Evolutionary conservation across 2,329 filamentous ascomycete species (phyloP), one percentile per base, ranked within the genome.

Genomic region (Thelonectria rubi): DNA sequence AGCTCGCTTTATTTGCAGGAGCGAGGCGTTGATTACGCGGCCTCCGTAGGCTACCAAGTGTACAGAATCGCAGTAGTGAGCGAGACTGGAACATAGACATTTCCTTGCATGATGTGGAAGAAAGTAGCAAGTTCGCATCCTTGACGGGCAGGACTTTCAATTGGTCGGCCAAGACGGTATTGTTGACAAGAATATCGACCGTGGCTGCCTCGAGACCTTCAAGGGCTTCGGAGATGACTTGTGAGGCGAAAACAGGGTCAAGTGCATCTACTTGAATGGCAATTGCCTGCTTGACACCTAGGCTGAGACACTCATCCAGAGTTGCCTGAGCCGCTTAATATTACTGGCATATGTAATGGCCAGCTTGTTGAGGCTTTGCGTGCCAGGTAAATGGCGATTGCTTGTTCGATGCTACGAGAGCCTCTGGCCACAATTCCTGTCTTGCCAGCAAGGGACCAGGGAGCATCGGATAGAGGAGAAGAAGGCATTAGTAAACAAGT

Each of bases 361-460:
- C n/a, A 62, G 24, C 12, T 58, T 58, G 7, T 17, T 24, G 10
- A 62, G 24, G 2, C 59, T 39, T 62, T 62, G 15, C 48, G 54
- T 6, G 59, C 49, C 3, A 62, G 34, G 6, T 62, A 54, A 18
- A 62, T 48, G 2, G 59, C 59, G 14, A 49, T 62, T 15, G 59
- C 53, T 24, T 43, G 47, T 12, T 48, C 58, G 18, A 61, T 61
- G 17, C 58, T 54, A 5, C 58, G 53, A 32, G 58, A 61, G 15
- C 32, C 53, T 5, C 58, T 54, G 12, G 58, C 58, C 12, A 61
- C 48, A 20, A 61, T 42, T 9, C 53, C 58, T 12, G 58, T 58
- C 58, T 61, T 61, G 18, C 49, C 54, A 8, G 34, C 24, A 14
- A 61, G 48, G 15, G 53, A 55, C 53, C 53, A 55, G 32, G 53